A percentile compares a stretch with the other conserved stretches of the same genome.
Conservation (phyloP, 2,329 filamentous ascomycete species). For the Bipolaris sorokiniana region DNA sequence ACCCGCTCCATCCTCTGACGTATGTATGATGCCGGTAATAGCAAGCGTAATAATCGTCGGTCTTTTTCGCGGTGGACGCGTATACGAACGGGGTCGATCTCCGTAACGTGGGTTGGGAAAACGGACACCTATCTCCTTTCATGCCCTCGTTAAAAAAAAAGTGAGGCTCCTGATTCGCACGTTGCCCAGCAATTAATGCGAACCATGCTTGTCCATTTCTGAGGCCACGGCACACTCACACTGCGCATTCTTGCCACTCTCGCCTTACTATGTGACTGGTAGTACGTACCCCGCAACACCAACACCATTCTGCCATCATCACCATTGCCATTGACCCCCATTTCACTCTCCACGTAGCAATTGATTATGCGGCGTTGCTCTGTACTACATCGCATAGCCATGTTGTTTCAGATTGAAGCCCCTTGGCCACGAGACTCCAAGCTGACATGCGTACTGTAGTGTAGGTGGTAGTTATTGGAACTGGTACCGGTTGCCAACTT, state of each 20-base stretch:
- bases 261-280: not conserved
- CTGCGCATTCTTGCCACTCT: not conserved
- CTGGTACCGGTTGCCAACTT: constrained; percentile 1
- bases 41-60: constrained; percentile 1
- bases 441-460: not conserved
- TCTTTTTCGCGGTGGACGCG: constrained; percentile 12
- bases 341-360: not conserved
- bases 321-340: not conserved
- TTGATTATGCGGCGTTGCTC: not conserved
- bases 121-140: not conserved
- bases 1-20: not conserved
- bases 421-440: not conserved
- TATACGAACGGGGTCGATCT: constrained; percentile 1
- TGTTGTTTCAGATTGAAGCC: not conserved
- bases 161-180: constrained; percentile 8
- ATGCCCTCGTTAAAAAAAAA: not conserved
- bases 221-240: not conserved
- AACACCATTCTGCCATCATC: not conserved
- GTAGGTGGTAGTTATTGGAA: not conserved
- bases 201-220: not conserved
- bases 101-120: not conserved
- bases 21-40: constrained; percentile 1
- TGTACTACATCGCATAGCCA: not conserved
- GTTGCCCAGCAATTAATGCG: not conserved
- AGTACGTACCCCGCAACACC: constrained; percentile 13